Conservation (phyloP, 2,329 filamentous ascomycete genomes). For the Lecanosticta acicola region DNA sequence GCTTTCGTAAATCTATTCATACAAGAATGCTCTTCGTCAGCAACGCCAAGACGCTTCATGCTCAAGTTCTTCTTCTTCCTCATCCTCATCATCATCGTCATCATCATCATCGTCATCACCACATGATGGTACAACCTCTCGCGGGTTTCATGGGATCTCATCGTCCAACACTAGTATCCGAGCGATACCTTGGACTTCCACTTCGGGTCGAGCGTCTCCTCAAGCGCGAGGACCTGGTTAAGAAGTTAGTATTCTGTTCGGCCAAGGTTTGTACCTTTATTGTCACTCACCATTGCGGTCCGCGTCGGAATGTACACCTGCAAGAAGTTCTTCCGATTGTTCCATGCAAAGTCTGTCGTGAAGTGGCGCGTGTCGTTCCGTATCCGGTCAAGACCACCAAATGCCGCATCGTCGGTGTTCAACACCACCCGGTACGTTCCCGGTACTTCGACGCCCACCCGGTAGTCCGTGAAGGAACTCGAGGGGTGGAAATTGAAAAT, state of each 20-base stretch:
- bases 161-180: conserved; percentile 18
- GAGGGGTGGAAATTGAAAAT: conserved; percentile 93
- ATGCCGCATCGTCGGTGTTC: conserved; percentile 69
- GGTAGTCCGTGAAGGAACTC: conserved; percentile 83
- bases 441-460: conserved; percentile 75
- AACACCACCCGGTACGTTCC: conserved; percentile 86
- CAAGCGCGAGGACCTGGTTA: conserved; percentile 26
- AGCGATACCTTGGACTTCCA: conserved; percentile 28
- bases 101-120: background rate
- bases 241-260: conserved; percentile 7
- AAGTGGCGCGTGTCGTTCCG: conserved; percentile 82
- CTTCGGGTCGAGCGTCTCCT: conserved; percentile 28
- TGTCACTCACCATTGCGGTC: conserved; percentile 66
- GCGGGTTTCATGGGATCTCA: conserved; percentile 2
- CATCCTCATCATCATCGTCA: background rate
- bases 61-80: background rate
- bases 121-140: background rate
- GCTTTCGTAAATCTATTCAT: background rate
- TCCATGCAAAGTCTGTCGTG: conserved; percentile 87
- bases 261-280: background rate
- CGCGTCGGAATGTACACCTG: conserved; percentile 85
- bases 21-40: background rate
- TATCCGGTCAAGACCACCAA: conserved; percentile 74
- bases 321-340: conserved; percentile 79
- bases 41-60: background rate